Base-by-base conservation (phyloP, 371 early-diverging fungal species). In the Mucor piriformis region DNA sequence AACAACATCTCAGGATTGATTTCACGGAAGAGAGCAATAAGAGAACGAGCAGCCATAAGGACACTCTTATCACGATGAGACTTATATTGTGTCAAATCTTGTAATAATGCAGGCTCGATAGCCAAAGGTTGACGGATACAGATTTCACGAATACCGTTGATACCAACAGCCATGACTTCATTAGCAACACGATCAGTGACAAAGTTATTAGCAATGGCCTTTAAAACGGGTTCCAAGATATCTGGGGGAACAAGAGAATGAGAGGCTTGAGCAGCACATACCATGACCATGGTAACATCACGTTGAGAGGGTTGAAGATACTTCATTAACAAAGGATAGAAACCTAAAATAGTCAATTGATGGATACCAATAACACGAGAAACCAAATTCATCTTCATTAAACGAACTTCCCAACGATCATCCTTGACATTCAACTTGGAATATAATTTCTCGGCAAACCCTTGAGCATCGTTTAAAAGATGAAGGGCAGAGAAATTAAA, bases 161-260 rank as follows among this genome's bases (percentile, higher is more conserved):
- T 76, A 52, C 84, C 98, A 1, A 95, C 97, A 15, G 92, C 86
- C 74, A 97, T 94, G 32, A 97, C 98, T 74, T 97, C 97, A 13
- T 88, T 84, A 8, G 96, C 76, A 32, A 85, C 89, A 67, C 93
- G 92, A 60, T 92, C 93, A 38, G 94, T 91, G 20, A 97, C 92
- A 85, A 98, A 98, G 81, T 93, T 92, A 75, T 97, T 92, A 18
- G 97, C 96, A 40, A 97, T 88, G 2, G 93, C 91, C 59, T 88
- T 88, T 23, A 97, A 71, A 1, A 95, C 87, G 13, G 92, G 88
- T 61, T 89, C 89, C 54, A 96, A 73, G 1, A 79, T 87, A 66
- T 98, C 98, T 3, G 97, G 96, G 27, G 98, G 97, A 3, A 95
- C 89, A 8, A 97, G 77, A 8, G 93, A 85, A 70, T 98, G 97